These are phyloP conservation scores for Corymbia maculata DNA, from an alignment of 345 rosid genomes.

Conservation along the genomic window DNA sequence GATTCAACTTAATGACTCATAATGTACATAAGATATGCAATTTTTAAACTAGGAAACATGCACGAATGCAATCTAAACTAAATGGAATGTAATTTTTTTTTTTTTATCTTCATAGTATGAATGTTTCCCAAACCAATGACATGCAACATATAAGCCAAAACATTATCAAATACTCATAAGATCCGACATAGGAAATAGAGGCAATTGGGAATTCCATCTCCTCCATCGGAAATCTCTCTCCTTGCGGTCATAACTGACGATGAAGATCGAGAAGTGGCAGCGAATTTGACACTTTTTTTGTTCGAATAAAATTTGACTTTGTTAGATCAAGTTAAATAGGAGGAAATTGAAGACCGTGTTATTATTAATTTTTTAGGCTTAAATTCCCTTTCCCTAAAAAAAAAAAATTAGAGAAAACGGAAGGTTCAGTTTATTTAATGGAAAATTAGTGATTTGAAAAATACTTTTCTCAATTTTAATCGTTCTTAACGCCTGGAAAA, in stretches of 20 bases:
- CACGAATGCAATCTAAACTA: too few relatives aligned
- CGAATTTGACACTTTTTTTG: neutral
- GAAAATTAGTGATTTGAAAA: neutral
- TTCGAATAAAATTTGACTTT: neutral
- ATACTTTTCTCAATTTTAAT: neutral
- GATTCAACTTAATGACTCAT: too few relatives aligned
- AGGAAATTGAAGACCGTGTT: neutral
- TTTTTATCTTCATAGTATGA: too few relatives aligned
- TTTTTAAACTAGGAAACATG: too few relatives aligned
- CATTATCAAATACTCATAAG: too few relatives aligned
- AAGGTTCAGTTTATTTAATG: neutral
- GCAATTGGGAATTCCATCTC: slow-evolving; percentile 6
- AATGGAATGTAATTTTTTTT: too few relatives aligned
- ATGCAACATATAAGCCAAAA: too few relatives aligned
- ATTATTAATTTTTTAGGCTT: neutral
- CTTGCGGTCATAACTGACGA: neutral
- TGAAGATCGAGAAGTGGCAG: neutral
- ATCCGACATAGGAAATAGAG: too few relatives aligned
- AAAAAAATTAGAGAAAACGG: neutral
- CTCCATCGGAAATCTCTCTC: slow-evolving; percentile 26
- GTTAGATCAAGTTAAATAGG: neutral
- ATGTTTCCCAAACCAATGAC: too few relatives aligned
- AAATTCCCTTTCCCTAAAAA: neutral
- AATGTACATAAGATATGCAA: too few relatives aligned
- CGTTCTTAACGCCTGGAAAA: neutral